Conservation (phyloP, 2,329 filamentous ascomycete species). For the Epichloe hybrida region DNA sequence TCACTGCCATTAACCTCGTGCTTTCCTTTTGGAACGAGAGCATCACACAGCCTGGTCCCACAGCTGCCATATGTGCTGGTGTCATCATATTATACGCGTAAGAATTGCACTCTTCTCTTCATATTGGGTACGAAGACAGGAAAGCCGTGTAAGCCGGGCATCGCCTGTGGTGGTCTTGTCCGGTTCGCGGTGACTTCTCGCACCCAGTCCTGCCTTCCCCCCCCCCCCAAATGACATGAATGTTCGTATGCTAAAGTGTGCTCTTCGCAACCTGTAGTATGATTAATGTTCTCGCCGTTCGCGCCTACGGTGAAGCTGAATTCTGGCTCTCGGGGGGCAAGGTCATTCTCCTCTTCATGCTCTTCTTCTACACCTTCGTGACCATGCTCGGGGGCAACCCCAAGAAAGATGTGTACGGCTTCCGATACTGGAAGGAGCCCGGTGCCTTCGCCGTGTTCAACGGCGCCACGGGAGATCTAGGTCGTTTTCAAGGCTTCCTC, state of each 20-base stretch:
- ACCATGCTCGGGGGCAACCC: constrained; percentile 71
- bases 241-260: constrained; percentile 16
- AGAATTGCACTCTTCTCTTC: constrained; percentile 13
- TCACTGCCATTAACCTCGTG: constrained; percentile 28
- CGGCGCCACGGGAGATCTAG: constrained; percentile 41
- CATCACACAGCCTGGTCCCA: constrained; percentile 50
- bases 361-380: constrained; percentile 66
- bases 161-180: not conserved
- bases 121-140: not conserved
- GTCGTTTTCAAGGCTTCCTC: constrained; percentile 61
- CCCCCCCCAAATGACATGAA: not conserved
- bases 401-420: constrained; percentile 50
- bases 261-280: constrained; percentile 20
- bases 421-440: constrained; percentile 50
- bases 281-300: constrained; percentile 52
- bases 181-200: not conserved
- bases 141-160: not conserved
- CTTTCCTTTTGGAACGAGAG: constrained; percentile 26
- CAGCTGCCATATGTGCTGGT: constrained; percentile 45
- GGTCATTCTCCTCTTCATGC: constrained; percentile 50
- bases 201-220: not conserved
- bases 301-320: constrained; percentile 57
- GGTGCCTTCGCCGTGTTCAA: constrained; percentile 38
- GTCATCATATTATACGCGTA: constrained; percentile 44
- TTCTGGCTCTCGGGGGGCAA: constrained; percentile 55